Base-by-base conservation (phyloP, 2,329 filamentous ascomycete species). In the Aureobasidium sp. region DNA sequence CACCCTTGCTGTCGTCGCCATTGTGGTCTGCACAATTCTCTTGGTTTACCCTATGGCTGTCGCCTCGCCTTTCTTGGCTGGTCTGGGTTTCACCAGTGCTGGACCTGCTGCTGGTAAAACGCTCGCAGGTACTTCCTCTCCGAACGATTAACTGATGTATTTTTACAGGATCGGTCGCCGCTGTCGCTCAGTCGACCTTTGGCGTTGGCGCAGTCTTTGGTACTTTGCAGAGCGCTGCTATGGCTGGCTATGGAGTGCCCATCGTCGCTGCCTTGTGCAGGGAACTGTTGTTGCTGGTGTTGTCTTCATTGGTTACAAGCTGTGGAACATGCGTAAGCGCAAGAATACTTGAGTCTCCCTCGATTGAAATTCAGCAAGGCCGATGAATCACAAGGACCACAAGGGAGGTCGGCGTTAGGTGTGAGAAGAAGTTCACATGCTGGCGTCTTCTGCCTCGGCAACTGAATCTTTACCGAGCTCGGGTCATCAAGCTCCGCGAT, bases 171-270 rank as follows among this genome's bases (percentile, higher is more conserved):
- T 66, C 68, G 1, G 8, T 66, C 15, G 69, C 69, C 2, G 62
- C 66, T n/a, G 53, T 46, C 25, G 65, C 15, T 64, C 69, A 69
- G 64, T 62, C 50, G 63, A 57, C 35, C 62, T 68, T 66, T 13
- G 60, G 65, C 5, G 46, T 49, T 2, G 62, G 64, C 2, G 64
- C 66, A 4, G 2, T 66, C 5, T 68, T 66, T 42, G 67, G 69
- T 0, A 66, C 62, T 15, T 42, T 67, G 2, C 67, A 71, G 57
- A 71, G 69, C 46, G 69, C 69, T 10, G 68, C 67, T 2, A 72
- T 72, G 70, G 68, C 67, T 5, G 70, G 69, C 5, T 71, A 67
- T 31, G 69, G 69, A 5, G 68, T 9, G 3, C 60, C 64, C 35
- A 43, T 65, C 54, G 68, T 65, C 23, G 64, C 64, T 17, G 65